These are phyloP conservation scores for Zarea fungicola DNA, from an alignment of 2,329 filamentous ascomycete species.

Conservation along the genomic window DNA sequence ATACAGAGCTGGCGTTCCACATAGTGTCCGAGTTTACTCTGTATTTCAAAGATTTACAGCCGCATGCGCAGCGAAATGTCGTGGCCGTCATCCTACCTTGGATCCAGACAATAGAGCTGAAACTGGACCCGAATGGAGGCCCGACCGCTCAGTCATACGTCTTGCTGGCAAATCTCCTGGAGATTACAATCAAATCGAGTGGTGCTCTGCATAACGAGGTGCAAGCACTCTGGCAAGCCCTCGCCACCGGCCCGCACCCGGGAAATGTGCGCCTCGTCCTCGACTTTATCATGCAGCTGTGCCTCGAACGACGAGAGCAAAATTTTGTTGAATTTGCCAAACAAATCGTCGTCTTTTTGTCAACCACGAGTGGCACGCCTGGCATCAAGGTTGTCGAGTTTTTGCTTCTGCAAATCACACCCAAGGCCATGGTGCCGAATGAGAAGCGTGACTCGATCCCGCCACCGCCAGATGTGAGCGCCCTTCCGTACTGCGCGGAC, in stretches of 20 bases:
- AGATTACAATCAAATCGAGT: slow-evolving; percentile 91
- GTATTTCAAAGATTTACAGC: slow-evolving; percentile 83
- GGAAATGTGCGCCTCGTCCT: slow-evolving; percentile 93
- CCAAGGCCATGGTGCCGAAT: slow-evolving; percentile 94
- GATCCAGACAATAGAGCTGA: slow-evolving; percentile 91
- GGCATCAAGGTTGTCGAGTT: slow-evolving; percentile 94
- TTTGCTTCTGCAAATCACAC: slow-evolving; percentile 81
- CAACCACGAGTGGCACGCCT: slow-evolving; percentile 66
- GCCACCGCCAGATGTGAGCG: slow-evolving; percentile 65
- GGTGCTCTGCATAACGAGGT: slow-evolving; percentile 91
- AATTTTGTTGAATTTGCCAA: slow-evolving; percentile 98
- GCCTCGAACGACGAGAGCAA: slow-evolving; percentile 88
- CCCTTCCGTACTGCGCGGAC: slow-evolving; percentile 86
- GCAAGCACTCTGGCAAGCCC: slow-evolving; percentile 92
- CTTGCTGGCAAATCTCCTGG: slow-evolving; percentile 86
- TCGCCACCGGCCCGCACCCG: slow-evolving; percentile 86
- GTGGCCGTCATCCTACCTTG: slow-evolving; percentile 92
- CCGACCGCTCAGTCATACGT: slow-evolving; percentile 92
- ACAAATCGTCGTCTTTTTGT: slow-evolving; percentile 94
- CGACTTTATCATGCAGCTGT: slow-evolving; percentile 93
- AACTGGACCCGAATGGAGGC: slow-evolving; percentile 84
- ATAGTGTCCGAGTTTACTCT: slow-evolving; percentile 94
- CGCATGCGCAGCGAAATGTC: slow-evolving; percentile 84
- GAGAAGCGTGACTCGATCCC: slow-evolving; percentile 68
- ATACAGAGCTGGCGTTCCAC: slow-evolving; percentile 83